These are phyloP conservation scores for Pythium guiyangense DNA, from an alignment of 352 stramenopile genomes.

Conservation along the genomic window DNA sequence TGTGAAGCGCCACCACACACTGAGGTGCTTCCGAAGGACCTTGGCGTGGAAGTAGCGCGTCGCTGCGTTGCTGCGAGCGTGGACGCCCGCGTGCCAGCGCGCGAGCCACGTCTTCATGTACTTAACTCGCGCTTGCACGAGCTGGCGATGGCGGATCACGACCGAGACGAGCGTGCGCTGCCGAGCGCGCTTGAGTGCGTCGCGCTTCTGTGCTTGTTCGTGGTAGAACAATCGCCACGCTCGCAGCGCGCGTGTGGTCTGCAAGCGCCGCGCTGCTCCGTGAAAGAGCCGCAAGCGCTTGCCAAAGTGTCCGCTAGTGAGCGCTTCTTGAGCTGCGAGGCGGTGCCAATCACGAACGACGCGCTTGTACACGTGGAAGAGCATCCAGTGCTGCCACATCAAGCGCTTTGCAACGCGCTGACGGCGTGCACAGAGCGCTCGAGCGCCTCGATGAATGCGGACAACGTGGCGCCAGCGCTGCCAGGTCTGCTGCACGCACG, in stretches of 20 bases:
- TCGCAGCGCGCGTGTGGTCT: neutral
- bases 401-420: constrained; percentile 2
- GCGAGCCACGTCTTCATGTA: constrained; percentile 10
- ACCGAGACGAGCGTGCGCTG: constrained; percentile 4
- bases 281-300: constrained; percentile 29
- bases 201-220: neutral
- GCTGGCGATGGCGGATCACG: neutral
- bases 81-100: constrained; percentile 2
- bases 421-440: constrained; percentile 4
- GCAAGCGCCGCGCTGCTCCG: constrained; percentile 1
- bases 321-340: constrained; percentile 7
- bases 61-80: constrained; percentile 1
- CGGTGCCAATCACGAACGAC: constrained; percentile 21
- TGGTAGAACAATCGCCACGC: constrained; percentile 5
- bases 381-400: constrained; percentile 23
- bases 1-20: constrained; percentile 37
- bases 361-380: constrained; percentile 18
- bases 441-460: neutral
- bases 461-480: constrained; percentile 20
- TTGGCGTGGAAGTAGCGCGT: constrained; percentile 10
- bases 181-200: constrained; percentile 1
- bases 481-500: constrained; percentile 22
- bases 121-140: neutral
- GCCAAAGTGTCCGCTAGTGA: constrained; percentile 19
- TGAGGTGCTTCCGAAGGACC: constrained; percentile 17